phyloP scores from a whole-genome alignment of 225 moss, liverwort and hornwort species.

The Straminergon stramineum region DNA sequence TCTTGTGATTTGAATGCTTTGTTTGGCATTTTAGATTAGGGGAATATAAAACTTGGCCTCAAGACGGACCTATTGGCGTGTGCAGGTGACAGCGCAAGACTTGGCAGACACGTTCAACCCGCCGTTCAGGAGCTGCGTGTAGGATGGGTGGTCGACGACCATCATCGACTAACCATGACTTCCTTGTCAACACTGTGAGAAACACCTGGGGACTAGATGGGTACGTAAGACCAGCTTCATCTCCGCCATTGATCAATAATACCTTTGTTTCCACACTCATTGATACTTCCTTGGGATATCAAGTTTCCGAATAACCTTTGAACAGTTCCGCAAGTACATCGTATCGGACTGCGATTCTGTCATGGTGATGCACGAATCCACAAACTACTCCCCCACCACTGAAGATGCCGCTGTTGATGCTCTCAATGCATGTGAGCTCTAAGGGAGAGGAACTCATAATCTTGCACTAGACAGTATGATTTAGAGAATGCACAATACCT shows the following conservation, averaged over 20 bases:
- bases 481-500: not conserved
- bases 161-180: conserved; percentile 65
- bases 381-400: conserved; percentile 50
- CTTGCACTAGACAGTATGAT: not conserved
- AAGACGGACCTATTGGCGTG: not conserved
- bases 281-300: not conserved
- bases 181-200: conserved; percentile 58
- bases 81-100: conserved; percentile 77
- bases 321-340: conserved; percentile 43
- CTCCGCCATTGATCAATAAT: too few relatives aligned
- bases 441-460: not conserved
- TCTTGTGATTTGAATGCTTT: not conserved
- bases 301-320: not conserved
- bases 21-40: not conserved
- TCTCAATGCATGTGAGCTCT: conserved; percentile 47
- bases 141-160: conserved; percentile 66
- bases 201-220: conserved; percentile 66
- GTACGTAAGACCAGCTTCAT: not conserved
- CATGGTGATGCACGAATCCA: conserved; percentile 68
- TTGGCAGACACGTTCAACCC: conserved; percentile 88
- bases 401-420: conserved; percentile 85
- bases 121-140: conserved; percentile 70
- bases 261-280: not conserved
- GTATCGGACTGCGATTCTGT: conserved; percentile 96
- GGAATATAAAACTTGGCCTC: not conserved